These are phyloP conservation scores for Starmera caribaea DNA, from an alignment of 805 yeast species.

Conservation along the genomic window DNA sequence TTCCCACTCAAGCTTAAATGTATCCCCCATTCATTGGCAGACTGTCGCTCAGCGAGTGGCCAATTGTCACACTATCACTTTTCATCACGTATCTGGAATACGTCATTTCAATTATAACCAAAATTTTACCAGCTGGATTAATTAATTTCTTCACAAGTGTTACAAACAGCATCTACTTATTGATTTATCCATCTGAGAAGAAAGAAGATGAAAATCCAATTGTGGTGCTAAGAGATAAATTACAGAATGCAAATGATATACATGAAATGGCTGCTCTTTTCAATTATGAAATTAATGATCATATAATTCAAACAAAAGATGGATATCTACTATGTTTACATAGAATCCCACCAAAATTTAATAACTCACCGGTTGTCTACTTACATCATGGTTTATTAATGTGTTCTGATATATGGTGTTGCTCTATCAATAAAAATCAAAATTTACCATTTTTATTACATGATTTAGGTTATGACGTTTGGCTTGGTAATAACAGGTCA, in stretches of 20 bases:
- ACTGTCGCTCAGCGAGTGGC: constrained; percentile 39
- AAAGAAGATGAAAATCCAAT: constrained; percentile 6
- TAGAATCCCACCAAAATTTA: constrained; percentile 39
- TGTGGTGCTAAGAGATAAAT: constrained; percentile 17
- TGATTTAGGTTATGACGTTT: constrained; percentile 85
- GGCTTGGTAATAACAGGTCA: constrained; percentile 90
- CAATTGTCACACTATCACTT: constrained; percentile 33
- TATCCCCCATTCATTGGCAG: constrained; percentile 36
- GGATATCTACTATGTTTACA: constrained; percentile 71
- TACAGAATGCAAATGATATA: constrained; percentile 43
- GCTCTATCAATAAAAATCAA: constrained; percentile 33
- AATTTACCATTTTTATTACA: constrained; percentile 69
- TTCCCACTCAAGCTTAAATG: too few relatives aligned
- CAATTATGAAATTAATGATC: constrained; percentile 67
- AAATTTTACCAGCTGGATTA: constrained; percentile 33
- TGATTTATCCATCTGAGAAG: constrained; percentile 6
- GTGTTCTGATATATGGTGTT: constrained; percentile 79
- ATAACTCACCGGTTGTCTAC: constrained; percentile 46
- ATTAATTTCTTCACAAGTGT: constrained; percentile 25
- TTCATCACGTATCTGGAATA: constrained; percentile 41
- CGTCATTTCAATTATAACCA: constrained; percentile 33
- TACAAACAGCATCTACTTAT: constrained; percentile 12
- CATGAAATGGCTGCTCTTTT: constrained; percentile 57
- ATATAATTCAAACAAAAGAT: constrained; percentile 68
- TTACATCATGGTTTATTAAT: constrained; percentile 88